Percentiles rank a stretch among this genome's conserved stretches.
These are phyloP conservation scores for Pelargonium citronellum DNA, from an alignment of 441 rosid species.

Conservation along the genomic window DNA sequence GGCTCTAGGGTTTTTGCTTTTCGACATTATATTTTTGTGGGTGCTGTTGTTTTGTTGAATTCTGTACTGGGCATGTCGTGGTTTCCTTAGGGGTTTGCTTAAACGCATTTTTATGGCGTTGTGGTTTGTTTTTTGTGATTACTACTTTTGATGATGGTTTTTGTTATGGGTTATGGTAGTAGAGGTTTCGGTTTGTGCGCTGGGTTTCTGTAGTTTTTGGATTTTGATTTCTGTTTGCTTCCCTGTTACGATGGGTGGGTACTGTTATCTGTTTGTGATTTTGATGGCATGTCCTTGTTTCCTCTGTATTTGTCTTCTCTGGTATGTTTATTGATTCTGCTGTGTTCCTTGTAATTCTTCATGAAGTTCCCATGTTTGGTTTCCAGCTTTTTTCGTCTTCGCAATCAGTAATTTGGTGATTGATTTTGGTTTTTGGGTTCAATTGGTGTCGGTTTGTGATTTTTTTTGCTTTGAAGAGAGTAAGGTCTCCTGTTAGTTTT, in stretches of 20 bases:
- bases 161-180: neutral
- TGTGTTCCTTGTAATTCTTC: neutral
- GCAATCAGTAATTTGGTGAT: neutral
- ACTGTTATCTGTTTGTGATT: neutral
- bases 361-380: neutral
- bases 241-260: neutral
- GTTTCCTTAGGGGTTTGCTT: neutral
- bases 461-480: neutral
- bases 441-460: neutral
- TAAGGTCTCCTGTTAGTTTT: no score
- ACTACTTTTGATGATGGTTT: neutral
- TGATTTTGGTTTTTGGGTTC: neutral
- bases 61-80: neutral
- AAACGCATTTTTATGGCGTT: neutral
- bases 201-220: neutral
- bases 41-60: neutral
- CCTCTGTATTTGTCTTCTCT: neutral
- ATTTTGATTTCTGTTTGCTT: neutral
- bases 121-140: neutral
- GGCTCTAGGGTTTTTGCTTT: neutral
- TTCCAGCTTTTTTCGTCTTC: neutral
- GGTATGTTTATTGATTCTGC: neutral
- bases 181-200: no score
- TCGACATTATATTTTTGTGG: neutral
- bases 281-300: neutral